These are phyloP conservation scores for Cordyceps militaris DNA, from an alignment of 2,329 filamentous ascomycete species.

Conservation along the genomic window DNA sequence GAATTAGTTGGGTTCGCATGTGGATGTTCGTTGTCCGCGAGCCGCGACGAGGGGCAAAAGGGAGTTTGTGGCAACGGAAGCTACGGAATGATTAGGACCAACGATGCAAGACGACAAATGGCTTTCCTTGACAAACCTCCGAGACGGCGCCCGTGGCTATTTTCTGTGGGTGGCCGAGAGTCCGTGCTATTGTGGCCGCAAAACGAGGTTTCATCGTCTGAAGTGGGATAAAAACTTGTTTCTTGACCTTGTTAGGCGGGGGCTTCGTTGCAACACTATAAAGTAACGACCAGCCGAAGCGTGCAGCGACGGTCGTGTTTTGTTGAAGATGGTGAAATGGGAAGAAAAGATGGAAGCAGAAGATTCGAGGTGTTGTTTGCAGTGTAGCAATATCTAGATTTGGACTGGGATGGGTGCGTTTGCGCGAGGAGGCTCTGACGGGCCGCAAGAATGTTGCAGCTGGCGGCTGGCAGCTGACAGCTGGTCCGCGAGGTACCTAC, in stretches of 20 bases:
- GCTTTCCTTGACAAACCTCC: not conserved
- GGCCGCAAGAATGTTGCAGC: not conserved
- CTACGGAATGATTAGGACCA: conserved; percentile 8
- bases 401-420: not conserved
- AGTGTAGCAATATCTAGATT: not conserved
- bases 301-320: not conserved
- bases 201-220: not conserved
- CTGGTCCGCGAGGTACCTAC: not conserved
- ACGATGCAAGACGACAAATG: not conserved
- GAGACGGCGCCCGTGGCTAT: not conserved
- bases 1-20: not conserved
- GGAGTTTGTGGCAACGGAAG: not conserved
- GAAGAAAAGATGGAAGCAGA: not conserved
- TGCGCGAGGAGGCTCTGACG: conserved; percentile 4
- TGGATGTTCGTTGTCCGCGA: conserved; percentile 9
- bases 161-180: not conserved
- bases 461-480: not conserved
- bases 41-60: not conserved
- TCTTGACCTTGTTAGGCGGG: conserved; percentile 9
- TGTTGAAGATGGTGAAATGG: not conserved
- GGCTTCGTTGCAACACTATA: not conserved
- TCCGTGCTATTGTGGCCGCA: not conserved
- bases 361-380: not conserved
- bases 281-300: not conserved
- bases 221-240: not conserved